Conservation (phyloP, 2,329 filamentous ascomycete genomes). For the Aureobasidium sp. region DNA sequence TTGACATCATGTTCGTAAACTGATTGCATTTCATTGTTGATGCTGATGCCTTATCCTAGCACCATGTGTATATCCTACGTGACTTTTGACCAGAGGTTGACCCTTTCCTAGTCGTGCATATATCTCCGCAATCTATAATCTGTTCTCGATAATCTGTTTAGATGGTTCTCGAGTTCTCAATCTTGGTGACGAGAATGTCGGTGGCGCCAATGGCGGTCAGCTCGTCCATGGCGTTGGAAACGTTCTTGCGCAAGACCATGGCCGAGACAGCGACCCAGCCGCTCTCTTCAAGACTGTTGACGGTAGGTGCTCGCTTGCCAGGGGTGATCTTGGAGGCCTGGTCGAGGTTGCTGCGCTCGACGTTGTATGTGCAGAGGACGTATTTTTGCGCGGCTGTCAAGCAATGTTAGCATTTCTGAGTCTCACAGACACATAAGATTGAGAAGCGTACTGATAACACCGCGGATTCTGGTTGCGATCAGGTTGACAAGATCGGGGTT, state of each 20-base stretch:
- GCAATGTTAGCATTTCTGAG: not conserved
- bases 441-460: conserved; percentile 69
- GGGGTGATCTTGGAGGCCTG: conserved; percentile 73
- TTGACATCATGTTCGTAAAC: not conserved
- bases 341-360: conserved; percentile 62
- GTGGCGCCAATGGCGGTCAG: conserved; percentile 67
- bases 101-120: not conserved
- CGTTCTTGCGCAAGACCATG: conserved; percentile 86
- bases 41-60: not conserved
- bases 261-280: conserved; percentile 91
- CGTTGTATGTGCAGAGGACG: conserved; percentile 94
- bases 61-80: not conserved
- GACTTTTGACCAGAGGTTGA: not conserved
- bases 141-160: conserved; percentile 41
- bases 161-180: conserved; percentile 66
- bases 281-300: conserved; percentile 80
- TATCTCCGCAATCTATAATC: not conserved
- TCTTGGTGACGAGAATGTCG: conserved; percentile 78
- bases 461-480: conserved; percentile 78
- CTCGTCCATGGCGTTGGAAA: conserved; percentile 82
- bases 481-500: conserved; percentile 75
- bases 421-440: not conserved
- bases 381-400: conserved; percentile 71
- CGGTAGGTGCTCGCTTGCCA: conserved; percentile 85
- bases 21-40: not conserved